A percentile compares a stretch with the other conserved stretches of the same genome.
Evolutionary conservation across 2,329 filamentous ascomycete species (phyloP).

Genomic region (Penicillium sp.): DNA sequence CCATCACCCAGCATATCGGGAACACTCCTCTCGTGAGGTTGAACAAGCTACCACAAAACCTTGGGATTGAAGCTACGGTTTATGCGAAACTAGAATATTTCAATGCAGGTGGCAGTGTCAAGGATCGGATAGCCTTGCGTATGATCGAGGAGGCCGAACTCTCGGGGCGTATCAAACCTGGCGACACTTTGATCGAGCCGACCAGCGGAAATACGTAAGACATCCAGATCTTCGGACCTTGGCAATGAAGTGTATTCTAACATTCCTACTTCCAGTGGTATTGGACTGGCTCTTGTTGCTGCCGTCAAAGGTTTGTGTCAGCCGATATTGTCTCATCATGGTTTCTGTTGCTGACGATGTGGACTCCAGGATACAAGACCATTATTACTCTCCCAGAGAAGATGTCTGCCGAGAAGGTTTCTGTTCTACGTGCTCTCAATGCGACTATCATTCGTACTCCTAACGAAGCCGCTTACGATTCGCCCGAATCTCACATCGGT

Average conservation of each 20-base stretch:
- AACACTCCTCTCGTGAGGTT: conserved; percentile 94
- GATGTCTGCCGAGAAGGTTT: conserved; percentile 98
- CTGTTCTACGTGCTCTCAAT: conserved; percentile 88
- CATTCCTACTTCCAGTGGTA: conserved; percentile 60
- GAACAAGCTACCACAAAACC: conserved; percentile 88
- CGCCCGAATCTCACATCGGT: conserved; percentile 94
- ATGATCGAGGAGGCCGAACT: conserved; percentile 98
- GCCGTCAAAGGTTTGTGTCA: conserved; percentile 73
- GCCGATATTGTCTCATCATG: neutral
- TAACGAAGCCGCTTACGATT: conserved; percentile 92
- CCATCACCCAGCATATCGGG: conserved; percentile 86
- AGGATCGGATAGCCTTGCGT: conserved; percentile 91
- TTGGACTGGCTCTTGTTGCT: conserved; percentile 89
- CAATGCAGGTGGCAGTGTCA: conserved; percentile 92
- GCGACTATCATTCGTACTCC: conserved; percentile 98
- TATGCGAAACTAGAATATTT: conserved; percentile 93
- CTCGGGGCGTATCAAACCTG: conserved; percentile 91
- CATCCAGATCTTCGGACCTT: neutral
- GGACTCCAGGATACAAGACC: conserved; percentile 76
- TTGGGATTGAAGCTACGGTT: conserved; percentile 86
- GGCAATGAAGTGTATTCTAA: neutral
- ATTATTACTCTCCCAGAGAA: conserved; percentile 99
- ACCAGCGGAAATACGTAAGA: conserved; percentile 88
- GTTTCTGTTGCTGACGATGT: neutral
- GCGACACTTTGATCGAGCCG: conserved; percentile 95